Evolutionary conservation across 441 rosid species (phyloP).

Genomic region (Mallotus repandus): DNA sequence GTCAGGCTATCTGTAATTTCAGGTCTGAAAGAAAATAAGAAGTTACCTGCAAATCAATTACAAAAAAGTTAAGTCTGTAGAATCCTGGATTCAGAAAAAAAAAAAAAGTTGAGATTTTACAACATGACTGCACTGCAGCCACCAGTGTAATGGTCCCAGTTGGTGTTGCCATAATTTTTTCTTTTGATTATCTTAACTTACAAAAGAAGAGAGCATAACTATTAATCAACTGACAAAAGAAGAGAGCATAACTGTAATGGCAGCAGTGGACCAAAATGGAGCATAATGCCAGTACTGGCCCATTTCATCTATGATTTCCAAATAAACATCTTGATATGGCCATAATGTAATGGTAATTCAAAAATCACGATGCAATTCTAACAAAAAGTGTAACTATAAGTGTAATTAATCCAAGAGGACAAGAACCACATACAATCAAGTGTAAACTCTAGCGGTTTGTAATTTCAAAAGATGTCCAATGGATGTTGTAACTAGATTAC

Average conservation of each 20-base stretch:
- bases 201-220: not conserved
- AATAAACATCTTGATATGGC: not conserved
- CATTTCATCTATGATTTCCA: not conserved
- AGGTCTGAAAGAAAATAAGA: slow-evolving; percentile 93
- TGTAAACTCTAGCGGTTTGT: not conserved
- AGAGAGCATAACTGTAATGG: not conserved
- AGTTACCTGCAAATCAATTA: slow-evolving; percentile 70
- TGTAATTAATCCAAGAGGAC: not conserved
- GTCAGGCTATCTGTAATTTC: slow-evolving; percentile 45
- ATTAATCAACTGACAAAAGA: not conserved
- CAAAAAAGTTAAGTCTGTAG: slow-evolving; percentile 21
- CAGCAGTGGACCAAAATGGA: not conserved
- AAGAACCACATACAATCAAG: not conserved
- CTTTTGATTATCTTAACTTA: not conserved
- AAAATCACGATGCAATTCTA: too few relatives aligned
- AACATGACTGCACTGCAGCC: not conserved
- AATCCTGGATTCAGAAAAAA: slow-evolving; percentile 4
- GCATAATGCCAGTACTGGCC: not conserved
- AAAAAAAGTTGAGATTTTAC: slow-evolving; percentile 10
- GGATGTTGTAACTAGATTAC: slow-evolving; percentile 4
- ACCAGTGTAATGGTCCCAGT: not conserved
- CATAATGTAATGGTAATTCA: not conserved
- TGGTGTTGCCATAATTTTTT: not conserved
- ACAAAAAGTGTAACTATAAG: not conserved
- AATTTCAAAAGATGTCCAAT: not conserved